Evolutionary conservation across 345 rosid genomes (phyloP), one percentile per base, ranked within the genome.

Genomic region (Streptanthus diversifolius): DNA sequence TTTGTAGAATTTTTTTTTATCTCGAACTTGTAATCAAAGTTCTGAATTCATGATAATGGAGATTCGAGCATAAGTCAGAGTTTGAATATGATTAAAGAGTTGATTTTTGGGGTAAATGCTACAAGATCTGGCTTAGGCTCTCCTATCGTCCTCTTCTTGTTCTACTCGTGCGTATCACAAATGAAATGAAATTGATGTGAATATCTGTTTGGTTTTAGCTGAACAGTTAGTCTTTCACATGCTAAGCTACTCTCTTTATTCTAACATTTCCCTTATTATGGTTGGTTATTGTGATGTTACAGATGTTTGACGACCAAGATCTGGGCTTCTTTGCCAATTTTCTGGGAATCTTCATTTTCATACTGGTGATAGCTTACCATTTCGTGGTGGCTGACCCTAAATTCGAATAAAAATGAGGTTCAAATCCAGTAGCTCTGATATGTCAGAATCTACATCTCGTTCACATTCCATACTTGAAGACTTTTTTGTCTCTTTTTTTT

Each of bases 251-350:
- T 30, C 47, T 41, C 45, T 57, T 47, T 47, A 7, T 37, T 22
- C 41, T 66, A 27, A 66, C 52, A 51, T 47, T 41, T 1, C 33
- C 30, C n/a, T n/a, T n/a, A n/a, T 0, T 19, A 22, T 41, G 47
- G 2, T 18, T 61, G 25, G 39, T 75, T 59, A 3, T 71, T 55
- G 35, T 65, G 18, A 18, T 66, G 44, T 49, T 82, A 76, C 89
- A 88, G 98, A 88, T 87, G 98, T 80, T 90, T 48, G 91, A 86
- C 48, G 95, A 92, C 72, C 87, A 82, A 69, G 88, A 80, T 70
- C 79, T 88, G 72, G 91, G 95, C 10, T 88, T 87, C 82, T 76
- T 85, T 33, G 88, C 88, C 79, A 90, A 86, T 69, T 85, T 92
- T 69, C 90, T 92, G 4, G 98, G 97, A 24, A 80, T 86, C 69